phyloP scores from a whole-genome alignment of 176 grass and related monocot genomes.

The Zea luxurians region DNA sequence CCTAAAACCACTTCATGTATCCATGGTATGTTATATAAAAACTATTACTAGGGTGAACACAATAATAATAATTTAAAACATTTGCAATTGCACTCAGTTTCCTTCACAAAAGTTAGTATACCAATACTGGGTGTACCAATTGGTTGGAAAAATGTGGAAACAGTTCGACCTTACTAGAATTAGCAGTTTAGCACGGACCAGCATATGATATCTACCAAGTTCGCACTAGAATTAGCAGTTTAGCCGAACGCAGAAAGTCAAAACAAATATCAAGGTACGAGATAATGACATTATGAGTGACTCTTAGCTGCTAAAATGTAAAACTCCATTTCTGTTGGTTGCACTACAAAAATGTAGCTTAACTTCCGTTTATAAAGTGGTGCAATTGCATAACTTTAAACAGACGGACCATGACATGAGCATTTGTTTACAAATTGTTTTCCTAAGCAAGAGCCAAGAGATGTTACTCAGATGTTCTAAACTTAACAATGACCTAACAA shows the following conservation, averaged over 20 bases:
- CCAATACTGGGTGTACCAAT: background rate
- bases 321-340: background rate
- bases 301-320: background rate
- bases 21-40: background rate
- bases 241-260: background rate
- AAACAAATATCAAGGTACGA: conserved; percentile 3
- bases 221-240: background rate
- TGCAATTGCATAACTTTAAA: background rate
- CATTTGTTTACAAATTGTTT: background rate
- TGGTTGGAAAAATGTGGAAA: background rate
- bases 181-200: background rate
- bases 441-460: conserved; percentile 5
- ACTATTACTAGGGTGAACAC: background rate
- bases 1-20: background rate
- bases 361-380: background rate
- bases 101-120: background rate
- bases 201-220: background rate
- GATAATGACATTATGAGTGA: background rate
- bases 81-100: background rate
- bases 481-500: background rate
- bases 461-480: background rate
- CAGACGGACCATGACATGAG: background rate
- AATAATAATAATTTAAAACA: background rate
- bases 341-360: conserved; percentile 7
- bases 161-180: background rate